Conservation (phyloP, 1,284 basidiomycete species). For the Ceratobasidium sp. region DNA sequence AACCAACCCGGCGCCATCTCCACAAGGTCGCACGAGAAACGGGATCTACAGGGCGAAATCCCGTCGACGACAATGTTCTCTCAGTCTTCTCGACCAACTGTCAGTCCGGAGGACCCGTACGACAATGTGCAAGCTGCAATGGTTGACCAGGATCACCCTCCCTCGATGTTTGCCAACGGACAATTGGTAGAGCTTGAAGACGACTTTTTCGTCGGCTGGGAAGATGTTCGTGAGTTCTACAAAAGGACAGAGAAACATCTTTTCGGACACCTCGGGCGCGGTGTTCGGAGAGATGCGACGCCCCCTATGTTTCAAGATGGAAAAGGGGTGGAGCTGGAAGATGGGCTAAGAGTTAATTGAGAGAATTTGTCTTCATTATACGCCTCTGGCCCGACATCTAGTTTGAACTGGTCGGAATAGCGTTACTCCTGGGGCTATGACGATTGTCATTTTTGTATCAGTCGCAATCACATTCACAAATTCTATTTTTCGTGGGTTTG, state of each 20-base stretch:
- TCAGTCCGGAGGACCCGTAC: not conserved
- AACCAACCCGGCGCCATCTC: slow-evolving; percentile 52
- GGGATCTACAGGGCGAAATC: not conserved
- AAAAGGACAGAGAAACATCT: not conserved
- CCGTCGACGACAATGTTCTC: slow-evolving; percentile 10
- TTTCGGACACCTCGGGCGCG: not conserved
- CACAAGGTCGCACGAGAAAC: not conserved
- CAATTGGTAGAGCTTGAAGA: slow-evolving; percentile 32
- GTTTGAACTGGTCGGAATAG: not conserved
- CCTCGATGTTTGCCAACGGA: slow-evolving; percentile 51
- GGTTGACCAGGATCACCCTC: slow-evolving; percentile 43
- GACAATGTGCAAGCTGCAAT: not conserved
- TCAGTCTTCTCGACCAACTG: not conserved
- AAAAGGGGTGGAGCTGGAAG: slow-evolving; percentile 56
- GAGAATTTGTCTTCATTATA: slow-evolving; percentile 54
- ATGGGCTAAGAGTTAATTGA: slow-evolving; percentile 53
- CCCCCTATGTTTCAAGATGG: slow-evolving; percentile 28
- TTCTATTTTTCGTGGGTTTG: slow-evolving; percentile 25
- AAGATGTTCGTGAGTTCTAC: slow-evolving; percentile 32
- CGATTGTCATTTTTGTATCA: not conserved
- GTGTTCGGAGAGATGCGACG: slow-evolving; percentile 4
- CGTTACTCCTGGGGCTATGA: not conserved
- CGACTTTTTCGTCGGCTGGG: slow-evolving; percentile 27
- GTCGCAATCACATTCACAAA: slow-evolving; percentile 5
- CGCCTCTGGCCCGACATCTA: slow-evolving; percentile 45